Base-by-base conservation (phyloP, 31 red algal species). In the Porphyra umbilicalis region DNA sequence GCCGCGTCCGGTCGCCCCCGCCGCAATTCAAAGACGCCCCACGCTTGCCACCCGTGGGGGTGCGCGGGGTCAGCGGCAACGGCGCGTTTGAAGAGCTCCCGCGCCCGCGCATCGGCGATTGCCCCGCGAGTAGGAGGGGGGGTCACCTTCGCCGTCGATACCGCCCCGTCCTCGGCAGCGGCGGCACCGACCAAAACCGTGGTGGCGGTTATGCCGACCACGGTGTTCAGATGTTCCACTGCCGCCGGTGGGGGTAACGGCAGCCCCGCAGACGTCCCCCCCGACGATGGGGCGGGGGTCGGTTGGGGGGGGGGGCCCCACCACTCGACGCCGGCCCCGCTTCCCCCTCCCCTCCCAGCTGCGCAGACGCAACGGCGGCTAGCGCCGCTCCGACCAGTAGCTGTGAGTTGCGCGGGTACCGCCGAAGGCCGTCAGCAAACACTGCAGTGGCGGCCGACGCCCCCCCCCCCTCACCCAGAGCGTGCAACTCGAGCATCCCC, bases 1-100 rank as follows among this genome's bases (percentile, higher is more conserved):
- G 92, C 91, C n/a, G 89, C 83, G 87, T 90, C 88, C 10, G 76
- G 37, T 32, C 79, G 80, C 46, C 94, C 94, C 8, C 85, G 79
- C 8, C 92, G 85, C 14, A 87, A 35, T 77, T 99, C 97, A 83
- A 99, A 96, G 13, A 99, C 93, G 67, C 97, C 97, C 97, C 97
- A 99, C 7, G 89, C 84, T 81, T 99, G 97, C 97, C 97, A 99
- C 30, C 91, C 91, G 46, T 96, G 93, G 36, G 91, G 89, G 92
- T 99, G 97, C 32, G 82, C 76, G 68, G 93, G 88, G 84, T 99
- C 97, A 29, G 87, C 91, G 29, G 38, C 83, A 0, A 96, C 90
- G 9, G 97, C 97, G 36, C 84, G 80, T 34, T 89, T 85, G 75
- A 99, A 99, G 31, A 94, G 83, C 35, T 76, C 83, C 30, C 91